Conservation (phyloP, 2,329 filamentous ascomycete genomes). For the Diaporthe nobilis region DNA sequence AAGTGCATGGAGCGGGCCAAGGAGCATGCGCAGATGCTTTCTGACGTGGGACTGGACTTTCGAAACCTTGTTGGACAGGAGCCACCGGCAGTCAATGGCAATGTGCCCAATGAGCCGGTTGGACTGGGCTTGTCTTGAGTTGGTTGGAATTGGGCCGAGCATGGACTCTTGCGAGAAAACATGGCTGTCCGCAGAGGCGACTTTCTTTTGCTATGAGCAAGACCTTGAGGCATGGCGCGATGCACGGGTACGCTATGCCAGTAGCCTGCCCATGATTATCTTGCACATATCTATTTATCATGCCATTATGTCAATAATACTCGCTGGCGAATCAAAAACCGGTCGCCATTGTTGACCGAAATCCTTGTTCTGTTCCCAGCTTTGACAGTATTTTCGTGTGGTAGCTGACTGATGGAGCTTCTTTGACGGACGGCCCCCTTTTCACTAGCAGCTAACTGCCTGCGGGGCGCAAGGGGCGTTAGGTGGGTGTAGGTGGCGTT, state of each 20-base stretch:
- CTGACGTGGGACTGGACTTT: slow-evolving; percentile 92
- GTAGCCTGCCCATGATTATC: neutral
- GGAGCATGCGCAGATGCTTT: slow-evolving; percentile 83
- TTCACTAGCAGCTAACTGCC: slow-evolving; percentile 28
- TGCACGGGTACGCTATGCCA: neutral
- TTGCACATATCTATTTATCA: neutral
- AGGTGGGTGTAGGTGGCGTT: slow-evolving; percentile 34
- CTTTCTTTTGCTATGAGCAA: neutral
- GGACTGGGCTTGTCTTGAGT: slow-evolving; percentile 58
- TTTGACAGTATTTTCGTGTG: slow-evolving; percentile 13
- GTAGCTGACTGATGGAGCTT: slow-evolving; percentile 12
- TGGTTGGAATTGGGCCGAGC: neutral
- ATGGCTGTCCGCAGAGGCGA: neutral
- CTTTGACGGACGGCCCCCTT: slow-evolving; percentile 32
- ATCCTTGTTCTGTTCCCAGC: neutral
- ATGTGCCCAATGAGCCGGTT: slow-evolving; percentile 51
- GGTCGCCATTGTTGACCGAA: neutral
- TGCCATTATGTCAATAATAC: neutral
- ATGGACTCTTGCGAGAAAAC: neutral
- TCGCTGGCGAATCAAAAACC: neutral
- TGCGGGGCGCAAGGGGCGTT: slow-evolving; percentile 34
- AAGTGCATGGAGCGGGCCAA: slow-evolving; percentile 87
- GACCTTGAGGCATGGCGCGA: neutral
- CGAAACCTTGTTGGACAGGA: slow-evolving; percentile 81
- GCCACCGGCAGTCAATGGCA: slow-evolving; percentile 47